Evolutionary conservation across 2,329 filamentous ascomycete genomes (phyloP), one percentile per base, ranked within the genome.

Genomic region (Knufia fluminis): DNA sequence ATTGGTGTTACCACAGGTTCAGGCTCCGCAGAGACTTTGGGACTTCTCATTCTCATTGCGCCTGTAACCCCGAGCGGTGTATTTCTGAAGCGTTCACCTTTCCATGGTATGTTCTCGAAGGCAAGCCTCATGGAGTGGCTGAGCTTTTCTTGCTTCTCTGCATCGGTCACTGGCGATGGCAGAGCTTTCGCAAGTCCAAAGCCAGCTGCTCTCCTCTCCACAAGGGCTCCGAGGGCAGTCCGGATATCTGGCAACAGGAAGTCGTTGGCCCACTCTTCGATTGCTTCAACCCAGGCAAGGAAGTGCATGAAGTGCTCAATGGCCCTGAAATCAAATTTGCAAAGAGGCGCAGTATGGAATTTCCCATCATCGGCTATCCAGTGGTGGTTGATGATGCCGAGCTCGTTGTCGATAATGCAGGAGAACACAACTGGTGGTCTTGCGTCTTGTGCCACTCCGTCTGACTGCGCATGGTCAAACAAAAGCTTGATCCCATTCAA

Each of bases 301-400:
- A 56, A 59, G 49, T 53, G 48, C 14, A 42, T 49, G 49, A 56
- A 57, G 8, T 48, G 39, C 24, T 50, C 35, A 1, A 46, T 16
- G 33, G 56, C 52, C 7, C 57, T 36, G 23, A 59, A 53, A 35
- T 56, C 52, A 45, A 59, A 59, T 32, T 51, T 49, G 39, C 55
- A 54, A 31, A 59, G 52, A 16, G 54, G 50, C 3, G 54, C 53
- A 44, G 57, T 53, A 35, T 46, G 56, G 44, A 55, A 59, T n/a
- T 46, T 38, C 14, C 54, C 54, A 16, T 49, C 51, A 6, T 23
- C n/a, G n/a, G 54, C 53, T 7, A 54, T 47, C 41, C 50, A 56
- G 39, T 59, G 57, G 46, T 57, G 53, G 50, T 59, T 54, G 32
- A 59, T 51, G n/a, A 59, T 32, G 3, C 53, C 55, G 14, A 49